phyloP scores from a whole-genome alignment of 2,329 filamentous ascomycete genomes.

The Sporothrix pallida region DNA sequence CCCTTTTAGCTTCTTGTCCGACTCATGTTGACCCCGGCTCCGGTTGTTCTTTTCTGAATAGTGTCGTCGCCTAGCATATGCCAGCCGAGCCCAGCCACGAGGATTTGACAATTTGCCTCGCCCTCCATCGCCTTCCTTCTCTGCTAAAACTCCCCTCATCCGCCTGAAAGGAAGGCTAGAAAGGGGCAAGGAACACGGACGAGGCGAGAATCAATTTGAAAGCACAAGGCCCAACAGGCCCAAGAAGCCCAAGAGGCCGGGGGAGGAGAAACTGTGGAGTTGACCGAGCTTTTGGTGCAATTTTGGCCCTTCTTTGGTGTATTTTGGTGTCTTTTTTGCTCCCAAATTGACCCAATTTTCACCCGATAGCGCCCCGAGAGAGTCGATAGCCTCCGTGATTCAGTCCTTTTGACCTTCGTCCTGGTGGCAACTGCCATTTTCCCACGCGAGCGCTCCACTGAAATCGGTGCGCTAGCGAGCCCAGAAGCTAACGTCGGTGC shows the following conservation, averaged over 20 bases:
- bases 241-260: not conserved
- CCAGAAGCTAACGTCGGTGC: not conserved
- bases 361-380: not conserved
- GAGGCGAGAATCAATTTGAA: conserved; percentile 1
- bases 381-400: conserved; percentile 10
- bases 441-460: conserved; percentile 17
- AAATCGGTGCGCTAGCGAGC: not conserved
- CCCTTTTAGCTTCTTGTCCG: not conserved
- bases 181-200: not conserved
- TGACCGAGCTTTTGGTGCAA: not conserved
- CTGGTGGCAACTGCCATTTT: not conserved
- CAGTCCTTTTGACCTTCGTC: not conserved
- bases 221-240: not conserved
- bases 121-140: not conserved
- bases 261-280: not conserved
- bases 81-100: not conserved
- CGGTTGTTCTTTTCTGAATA: not conserved
- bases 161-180: not conserved
- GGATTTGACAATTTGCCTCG: not conserved
- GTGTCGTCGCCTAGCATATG: not conserved
- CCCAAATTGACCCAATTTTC: conserved; percentile 1
- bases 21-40: not conserved
- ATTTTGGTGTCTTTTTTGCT: not conserved
- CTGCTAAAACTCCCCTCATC: too few relatives aligned
- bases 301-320: not conserved